Percentiles rank a stretch among this genome's conserved stretches.
These are phyloP conservation scores for Aspergillus novofumigatus DNA, from an alignment of 2,329 filamentous ascomycete genomes.

Conservation along the genomic window DNA sequence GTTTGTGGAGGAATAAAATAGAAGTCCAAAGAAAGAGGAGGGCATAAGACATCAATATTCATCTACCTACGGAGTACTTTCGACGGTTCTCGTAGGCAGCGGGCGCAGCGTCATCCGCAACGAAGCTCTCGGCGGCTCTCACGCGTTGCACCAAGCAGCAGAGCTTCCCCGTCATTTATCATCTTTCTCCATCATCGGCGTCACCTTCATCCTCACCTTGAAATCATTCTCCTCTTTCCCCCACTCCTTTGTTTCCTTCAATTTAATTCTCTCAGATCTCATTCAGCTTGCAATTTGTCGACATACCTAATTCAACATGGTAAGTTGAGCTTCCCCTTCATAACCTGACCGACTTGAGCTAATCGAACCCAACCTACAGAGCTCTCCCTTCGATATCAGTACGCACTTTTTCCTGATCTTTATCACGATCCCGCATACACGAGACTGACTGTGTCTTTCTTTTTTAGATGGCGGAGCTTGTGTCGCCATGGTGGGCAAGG, in stretches of 20 bases:
- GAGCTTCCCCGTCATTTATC: slow-evolving; percentile 27
- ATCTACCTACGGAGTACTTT: neutral
- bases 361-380: slow-evolving; percentile 50
- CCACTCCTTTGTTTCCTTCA: neutral
- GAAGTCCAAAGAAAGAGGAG: slow-evolving; percentile 4
- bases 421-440: slow-evolving; percentile 1
- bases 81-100: slow-evolving; percentile 19
- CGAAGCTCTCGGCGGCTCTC: slow-evolving; percentile 20
- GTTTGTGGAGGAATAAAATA: slow-evolving; percentile 7
- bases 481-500: slow-evolving; percentile 98
- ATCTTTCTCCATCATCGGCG: slow-evolving; percentile 16
- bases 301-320: slow-evolving; percentile 15
- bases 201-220: slow-evolving; percentile 6
- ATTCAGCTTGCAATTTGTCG: neutral
- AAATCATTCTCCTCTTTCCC: slow-evolving; percentile 1
- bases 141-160: slow-evolving; percentile 15
- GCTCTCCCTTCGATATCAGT: slow-evolving; percentile 96
- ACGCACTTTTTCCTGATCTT: slow-evolving; percentile 33
- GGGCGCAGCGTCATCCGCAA: slow-evolving; percentile 24
- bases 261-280: neutral
- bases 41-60: neutral
- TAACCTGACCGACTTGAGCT: slow-evolving; percentile 26
- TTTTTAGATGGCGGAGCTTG: slow-evolving; percentile 76
- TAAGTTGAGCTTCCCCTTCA: slow-evolving; percentile 18
- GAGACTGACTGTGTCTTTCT: slow-evolving; percentile 5